Evolutionary conservation across 2,329 filamentous ascomycete species (phyloP), one percentile per base, ranked within the genome.

Genomic region (Septoria linicola): DNA sequence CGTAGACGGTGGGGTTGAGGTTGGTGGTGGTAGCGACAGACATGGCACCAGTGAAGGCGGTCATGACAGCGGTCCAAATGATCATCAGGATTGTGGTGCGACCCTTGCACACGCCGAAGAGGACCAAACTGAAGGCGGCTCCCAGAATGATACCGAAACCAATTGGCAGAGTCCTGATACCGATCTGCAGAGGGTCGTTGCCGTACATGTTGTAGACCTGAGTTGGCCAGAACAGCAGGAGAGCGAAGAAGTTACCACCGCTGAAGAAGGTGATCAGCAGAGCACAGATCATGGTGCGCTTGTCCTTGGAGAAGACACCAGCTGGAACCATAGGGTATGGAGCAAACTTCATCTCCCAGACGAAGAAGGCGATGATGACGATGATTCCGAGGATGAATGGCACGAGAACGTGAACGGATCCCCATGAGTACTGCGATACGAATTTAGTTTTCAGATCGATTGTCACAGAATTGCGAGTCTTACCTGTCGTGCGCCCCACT

Each of bases 181-280:
- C 84, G 47, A 87, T 78, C 17, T 74, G 76, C 14, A 84, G 66
- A 0, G 83, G 82, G 56, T 85, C 80, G 57, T 62, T 58, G 25
- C 80, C 80, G 62, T 84, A 85, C 8, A 84, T 77, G 57, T 84
- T 84, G 69, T 80, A 83, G 1, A 80, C 77, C 65, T 85, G 78
- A 0, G 80, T 82, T 4, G 80, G 81, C 81, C 82, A 85, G 64
- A 85, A 82, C 63, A 80, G 72, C 21, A 80, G 63, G 11, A 71
- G 56, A 35, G 54, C 62, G 62, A 71, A 67, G 68, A 74, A 66
- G 55, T 68, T 71, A 32, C 65, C 68, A 6, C 70, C 69, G n/a
- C 56, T 63, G 54, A 72, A 68, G 58, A 70, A 70, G 14, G 70
- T 72, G 44, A 72, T 72, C 42, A 72, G 45, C n/a, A 72, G 58